phyloP scores from a whole-genome alignment of 345 rosid genomes.

The Jatropha curcas region DNA sequence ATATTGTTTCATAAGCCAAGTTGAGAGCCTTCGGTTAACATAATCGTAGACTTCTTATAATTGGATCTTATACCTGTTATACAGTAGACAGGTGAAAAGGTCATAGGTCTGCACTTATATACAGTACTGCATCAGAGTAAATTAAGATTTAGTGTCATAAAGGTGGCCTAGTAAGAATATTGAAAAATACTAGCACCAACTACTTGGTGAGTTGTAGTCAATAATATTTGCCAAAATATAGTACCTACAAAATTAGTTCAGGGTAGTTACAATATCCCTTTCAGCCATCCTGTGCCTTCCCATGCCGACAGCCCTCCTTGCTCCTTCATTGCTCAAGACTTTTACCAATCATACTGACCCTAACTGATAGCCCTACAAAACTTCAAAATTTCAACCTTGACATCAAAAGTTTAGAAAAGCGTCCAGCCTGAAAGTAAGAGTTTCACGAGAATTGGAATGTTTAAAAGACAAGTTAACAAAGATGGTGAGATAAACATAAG shows the following conservation, averaged over 20 bases:
- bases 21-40: neutral
- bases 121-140: neutral
- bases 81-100: neutral
- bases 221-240: constrained; percentile 18
- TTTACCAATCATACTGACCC: constrained; percentile 33
- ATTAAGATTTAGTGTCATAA: neutral
- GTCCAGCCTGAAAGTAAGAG: constrained; percentile 25
- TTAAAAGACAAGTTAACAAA: constrained; percentile 32
- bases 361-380: constrained; percentile 33
- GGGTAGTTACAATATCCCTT: constrained; percentile 31
- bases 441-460: constrained; percentile 29
- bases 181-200: constrained; percentile 10
- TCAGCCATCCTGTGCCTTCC: constrained; percentile 31
- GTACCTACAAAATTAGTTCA: constrained; percentile 24
- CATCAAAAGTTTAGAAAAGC: constrained; percentile 32
- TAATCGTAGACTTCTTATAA: neutral
- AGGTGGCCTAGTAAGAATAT: constrained; percentile 4
- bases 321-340: constrained; percentile 44
- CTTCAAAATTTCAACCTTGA: constrained; percentile 34
- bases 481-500: constrained; percentile 20
- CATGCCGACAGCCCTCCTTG: constrained; percentile 35
- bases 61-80: neutral
- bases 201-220: constrained; percentile 35
- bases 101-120: neutral
- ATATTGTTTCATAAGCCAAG: neutral